Conservation (phyloP, 257 asterid species). For the Ocimum tenuiflorum region DNA sequence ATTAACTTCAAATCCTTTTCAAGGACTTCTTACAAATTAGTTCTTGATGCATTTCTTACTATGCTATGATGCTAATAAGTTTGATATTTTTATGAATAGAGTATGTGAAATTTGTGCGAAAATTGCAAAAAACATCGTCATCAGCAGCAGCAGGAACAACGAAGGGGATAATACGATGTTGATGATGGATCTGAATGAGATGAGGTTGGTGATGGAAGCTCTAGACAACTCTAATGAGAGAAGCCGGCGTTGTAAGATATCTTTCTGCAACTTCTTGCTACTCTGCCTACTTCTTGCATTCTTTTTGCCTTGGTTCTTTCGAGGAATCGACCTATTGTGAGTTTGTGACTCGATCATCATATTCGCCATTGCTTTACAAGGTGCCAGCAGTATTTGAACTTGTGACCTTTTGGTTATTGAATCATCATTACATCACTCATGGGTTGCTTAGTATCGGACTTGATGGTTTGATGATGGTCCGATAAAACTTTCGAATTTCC, state of each 20-base stretch:
- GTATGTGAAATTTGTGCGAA: conserved; percentile 50
- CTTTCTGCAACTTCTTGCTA: conserved; percentile 34
- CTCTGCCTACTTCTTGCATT: conserved; percentile 35
- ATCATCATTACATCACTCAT: too few relatives aligned
- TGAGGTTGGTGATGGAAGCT: conserved; percentile 21
- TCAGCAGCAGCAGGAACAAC: background rate
- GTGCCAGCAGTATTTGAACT: too few relatives aligned
- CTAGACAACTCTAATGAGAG: conserved; percentile 16
- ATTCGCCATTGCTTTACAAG: too few relatives aligned
- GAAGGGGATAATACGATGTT: conserved; percentile 16
- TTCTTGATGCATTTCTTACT: background rate
- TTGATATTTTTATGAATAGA: conserved; percentile 15
- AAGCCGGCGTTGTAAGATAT: conserved; percentile 24
- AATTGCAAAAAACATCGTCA: conserved; percentile 28
- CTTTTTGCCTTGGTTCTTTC: conserved; percentile 39
- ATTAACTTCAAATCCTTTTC: too few relatives aligned
- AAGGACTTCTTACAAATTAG: background rate
- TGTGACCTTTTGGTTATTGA: too few relatives aligned
- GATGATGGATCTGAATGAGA: conserved; percentile 31
- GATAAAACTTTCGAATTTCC: too few relatives aligned
- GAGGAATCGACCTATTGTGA: background rate
- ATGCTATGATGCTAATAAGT: too few relatives aligned
- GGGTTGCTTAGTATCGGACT: too few relatives aligned
- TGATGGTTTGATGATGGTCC: too few relatives aligned
- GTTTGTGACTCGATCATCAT: too few relatives aligned